These are phyloP conservation scores for Colletotrichum liriopes DNA, from an alignment of 2,329 filamentous ascomycete genomes.

Conservation along the genomic window DNA sequence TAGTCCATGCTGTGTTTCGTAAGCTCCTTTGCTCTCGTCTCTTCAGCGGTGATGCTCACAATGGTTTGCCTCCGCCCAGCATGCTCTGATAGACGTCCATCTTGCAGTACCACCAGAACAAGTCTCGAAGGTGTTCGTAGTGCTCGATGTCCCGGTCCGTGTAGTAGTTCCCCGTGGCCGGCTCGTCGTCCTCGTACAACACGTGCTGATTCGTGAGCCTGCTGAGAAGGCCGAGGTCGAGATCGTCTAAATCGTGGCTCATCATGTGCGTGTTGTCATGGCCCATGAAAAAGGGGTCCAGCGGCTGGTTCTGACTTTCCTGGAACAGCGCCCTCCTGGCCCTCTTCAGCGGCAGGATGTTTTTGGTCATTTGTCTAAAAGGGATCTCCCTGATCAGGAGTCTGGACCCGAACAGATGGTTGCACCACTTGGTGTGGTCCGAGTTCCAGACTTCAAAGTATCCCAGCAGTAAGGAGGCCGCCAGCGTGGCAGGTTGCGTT, in stretches of 20 bases:
- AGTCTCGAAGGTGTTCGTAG: slow-evolving; percentile 85
- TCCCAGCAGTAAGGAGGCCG: slow-evolving; percentile 86
- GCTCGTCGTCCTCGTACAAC: slow-evolving; percentile 41
- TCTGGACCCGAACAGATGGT: slow-evolving; percentile 87
- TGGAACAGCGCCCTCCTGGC: slow-evolving; percentile 55
- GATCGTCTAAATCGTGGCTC: slow-evolving; percentile 53
- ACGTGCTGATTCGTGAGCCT: slow-evolving; percentile 59
- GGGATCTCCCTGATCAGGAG: slow-evolving; percentile 89
- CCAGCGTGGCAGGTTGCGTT: slow-evolving; percentile 85
- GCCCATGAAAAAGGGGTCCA: slow-evolving; percentile 47
- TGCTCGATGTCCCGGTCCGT: slow-evolving; percentile 80
- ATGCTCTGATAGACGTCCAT: slow-evolving; percentile 95
- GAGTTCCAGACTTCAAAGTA: slow-evolving; percentile 97
- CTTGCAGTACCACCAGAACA: slow-evolving; percentile 97
- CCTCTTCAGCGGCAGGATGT: slow-evolving; percentile 76
- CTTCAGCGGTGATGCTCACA: slow-evolving; percentile 72
- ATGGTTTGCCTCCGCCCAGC: slow-evolving; percentile 85
- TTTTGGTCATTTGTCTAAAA: slow-evolving; percentile 79
- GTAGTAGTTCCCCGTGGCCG: slow-evolving; percentile 49
- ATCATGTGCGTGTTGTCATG: slow-evolving; percentile 45
- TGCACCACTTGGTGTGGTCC: slow-evolving; percentile 96
- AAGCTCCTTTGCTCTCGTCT: slow-evolving; percentile 2
- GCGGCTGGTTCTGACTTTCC: slow-evolving; percentile 52
- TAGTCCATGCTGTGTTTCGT: slow-evolving; percentile 78
- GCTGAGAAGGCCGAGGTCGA: slow-evolving; percentile 60